These are phyloP conservation scores for Zoysia matrella DNA, from an alignment of 202 grass and related monocot genomes.

Conservation along the genomic window DNA sequence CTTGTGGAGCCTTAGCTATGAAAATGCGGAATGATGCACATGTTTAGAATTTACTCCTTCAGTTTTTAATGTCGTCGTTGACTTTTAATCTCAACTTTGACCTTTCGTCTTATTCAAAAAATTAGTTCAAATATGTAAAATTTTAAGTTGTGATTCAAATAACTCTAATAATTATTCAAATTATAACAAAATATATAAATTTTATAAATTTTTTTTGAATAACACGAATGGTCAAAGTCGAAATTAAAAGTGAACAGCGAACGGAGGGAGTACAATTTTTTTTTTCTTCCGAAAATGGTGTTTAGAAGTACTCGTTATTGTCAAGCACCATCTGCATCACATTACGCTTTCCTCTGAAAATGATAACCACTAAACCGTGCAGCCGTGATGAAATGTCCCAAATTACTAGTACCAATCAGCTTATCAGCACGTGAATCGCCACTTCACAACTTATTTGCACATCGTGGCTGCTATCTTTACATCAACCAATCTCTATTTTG, in stretches of 20 bases:
- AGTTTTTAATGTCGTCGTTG: no score
- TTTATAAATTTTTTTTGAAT: no score
- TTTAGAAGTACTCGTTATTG: no score
- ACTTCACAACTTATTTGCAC: background rate
- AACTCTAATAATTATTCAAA: no score
- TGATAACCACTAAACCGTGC: background rate
- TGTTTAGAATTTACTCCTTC: background rate
- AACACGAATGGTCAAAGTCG: no score
- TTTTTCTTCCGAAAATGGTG: no score
- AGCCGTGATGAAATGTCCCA: background rate
- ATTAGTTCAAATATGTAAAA: no score
- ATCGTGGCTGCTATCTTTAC: background rate
- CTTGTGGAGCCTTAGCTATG: background rate
- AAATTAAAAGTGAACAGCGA: no score
- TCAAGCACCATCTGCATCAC: background rate
- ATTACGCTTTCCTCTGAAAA: background rate
- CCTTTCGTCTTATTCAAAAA: no score
- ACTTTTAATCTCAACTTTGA: no score
- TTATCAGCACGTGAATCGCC: slow-evolving; percentile 10
- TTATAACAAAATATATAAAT: no score
- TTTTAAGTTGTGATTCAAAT: no score
- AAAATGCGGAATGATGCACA: background rate
- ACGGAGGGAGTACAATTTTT: background rate
- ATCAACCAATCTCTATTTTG: background rate
- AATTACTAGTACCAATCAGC: slow-evolving; percentile 7